These are phyloP conservation scores for Aspergillus sp. DNA, from an alignment of 2,329 filamentous ascomycete species.

Conservation along the genomic window DNA sequence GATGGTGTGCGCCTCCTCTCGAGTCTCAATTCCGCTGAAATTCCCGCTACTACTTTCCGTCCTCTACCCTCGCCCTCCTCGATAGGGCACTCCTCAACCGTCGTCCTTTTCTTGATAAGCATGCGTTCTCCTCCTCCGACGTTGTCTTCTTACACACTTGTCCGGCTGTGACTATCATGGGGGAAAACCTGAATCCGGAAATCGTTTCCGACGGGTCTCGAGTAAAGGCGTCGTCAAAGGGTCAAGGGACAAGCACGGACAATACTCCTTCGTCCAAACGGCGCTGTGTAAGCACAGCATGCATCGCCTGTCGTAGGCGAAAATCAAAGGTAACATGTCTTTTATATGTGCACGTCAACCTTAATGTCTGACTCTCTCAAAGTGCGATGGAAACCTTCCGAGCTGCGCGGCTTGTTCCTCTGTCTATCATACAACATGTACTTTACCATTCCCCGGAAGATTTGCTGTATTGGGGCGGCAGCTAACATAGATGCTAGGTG, in stretches of 20 bases:
- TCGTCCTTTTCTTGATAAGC: constrained; percentile 23
- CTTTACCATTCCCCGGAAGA: constrained; percentile 5
- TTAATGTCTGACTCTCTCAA: constrained; percentile 11
- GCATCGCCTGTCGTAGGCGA: constrained; percentile 75
- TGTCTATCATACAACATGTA: constrained; percentile 68
- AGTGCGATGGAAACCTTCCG: constrained; percentile 87
- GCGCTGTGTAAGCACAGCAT: constrained; percentile 82
- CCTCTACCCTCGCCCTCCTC: constrained; percentile 1
- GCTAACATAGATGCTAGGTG: constrained; percentile 61
- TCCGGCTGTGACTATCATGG: constrained; percentile 34
- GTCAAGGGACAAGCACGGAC: constrained; percentile 38
- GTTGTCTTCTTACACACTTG: constrained; percentile 28
- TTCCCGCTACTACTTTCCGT: not conserved
- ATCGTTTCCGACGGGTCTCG: constrained; percentile 21
- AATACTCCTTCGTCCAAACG: constrained; percentile 58
- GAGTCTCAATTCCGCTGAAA: constrained; percentile 7
- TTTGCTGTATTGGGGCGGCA: not conserved
- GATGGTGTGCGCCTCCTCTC: constrained; percentile 12
- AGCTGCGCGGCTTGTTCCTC: constrained; percentile 95
- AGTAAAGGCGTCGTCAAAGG: constrained; percentile 25
- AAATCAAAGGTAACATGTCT: constrained; percentile 68
- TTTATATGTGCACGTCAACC: not conserved
- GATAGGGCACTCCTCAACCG: constrained; percentile 13
- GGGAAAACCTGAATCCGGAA: constrained; percentile 21
- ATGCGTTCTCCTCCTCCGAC: constrained; percentile 25